Evolutionary conservation across 768 basidiomycete genomes (phyloP).

Genomic region (Heimioporus sp.): DNA sequence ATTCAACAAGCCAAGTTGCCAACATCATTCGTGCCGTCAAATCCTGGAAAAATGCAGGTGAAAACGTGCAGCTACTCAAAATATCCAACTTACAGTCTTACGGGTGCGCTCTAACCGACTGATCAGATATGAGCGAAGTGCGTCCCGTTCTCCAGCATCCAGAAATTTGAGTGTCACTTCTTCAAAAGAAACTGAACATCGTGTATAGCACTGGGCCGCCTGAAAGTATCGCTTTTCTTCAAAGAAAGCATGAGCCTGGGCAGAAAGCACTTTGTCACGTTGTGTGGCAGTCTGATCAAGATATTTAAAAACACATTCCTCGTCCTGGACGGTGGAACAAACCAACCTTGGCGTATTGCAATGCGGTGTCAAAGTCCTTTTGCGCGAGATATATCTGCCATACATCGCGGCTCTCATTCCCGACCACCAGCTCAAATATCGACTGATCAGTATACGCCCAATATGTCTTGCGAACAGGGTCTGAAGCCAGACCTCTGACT

Average conservation of each 20-base stretch:
- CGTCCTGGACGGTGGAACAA: constrained; percentile 9
- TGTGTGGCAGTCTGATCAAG: constrained; percentile 76
- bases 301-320: background rate
- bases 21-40: constrained; percentile 94
- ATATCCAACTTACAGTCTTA: constrained; percentile 60
- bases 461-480: constrained; percentile 85
- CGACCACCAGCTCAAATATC: constrained; percentile 81
- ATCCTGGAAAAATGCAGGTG: constrained; percentile 50
- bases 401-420: constrained; percentile 90
- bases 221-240: constrained; percentile 80
- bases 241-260: constrained; percentile 82
- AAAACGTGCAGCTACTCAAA: background rate
- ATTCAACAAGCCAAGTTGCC: constrained; percentile 97
- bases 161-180: constrained; percentile 89
- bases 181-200: constrained; percentile 85
- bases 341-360: constrained; percentile 87
- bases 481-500: constrained; percentile 73
- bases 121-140: constrained; percentile 85
- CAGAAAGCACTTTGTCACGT: constrained; percentile 77
- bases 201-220: constrained; percentile 90
- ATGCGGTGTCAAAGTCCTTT: constrained; percentile 72
- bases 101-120: constrained; percentile 82
- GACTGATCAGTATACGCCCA: constrained; percentile 93
- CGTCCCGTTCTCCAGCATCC: constrained; percentile 87
- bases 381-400: constrained; percentile 90